phyloP scores from a whole-genome alignment of 441 rosid genomes.

The Populus hybrid region DNA sequence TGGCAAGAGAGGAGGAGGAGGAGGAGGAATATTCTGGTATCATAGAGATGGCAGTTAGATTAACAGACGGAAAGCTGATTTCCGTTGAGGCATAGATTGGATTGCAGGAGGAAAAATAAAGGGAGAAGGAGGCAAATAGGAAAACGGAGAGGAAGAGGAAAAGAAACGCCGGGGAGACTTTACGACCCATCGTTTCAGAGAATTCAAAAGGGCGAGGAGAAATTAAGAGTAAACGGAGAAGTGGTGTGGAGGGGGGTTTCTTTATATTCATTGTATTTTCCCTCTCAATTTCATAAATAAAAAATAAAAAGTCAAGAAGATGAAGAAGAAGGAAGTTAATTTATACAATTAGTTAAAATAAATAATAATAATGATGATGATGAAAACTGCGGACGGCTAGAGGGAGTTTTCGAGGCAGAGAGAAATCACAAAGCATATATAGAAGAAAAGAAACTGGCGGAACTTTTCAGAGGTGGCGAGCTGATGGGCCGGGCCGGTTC shows the following conservation, averaged over 20 bases:
- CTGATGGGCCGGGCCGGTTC: not conserved
- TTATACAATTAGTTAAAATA: too few relatives aligned
- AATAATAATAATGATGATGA: too few relatives aligned
- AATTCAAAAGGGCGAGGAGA: not conserved
- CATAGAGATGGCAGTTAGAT: not conserved
- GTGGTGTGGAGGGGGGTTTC: slow-evolving; percentile 1
- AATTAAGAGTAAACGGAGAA: not conserved
- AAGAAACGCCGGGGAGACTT: slow-evolving; percentile 9
- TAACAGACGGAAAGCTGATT: slow-evolving; percentile 9
- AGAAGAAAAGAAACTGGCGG: not conserved
- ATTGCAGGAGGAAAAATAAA: slow-evolving; percentile 24
- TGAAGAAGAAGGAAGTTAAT: not conserved
- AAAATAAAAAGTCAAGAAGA: not conserved
- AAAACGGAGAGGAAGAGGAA: slow-evolving; percentile 30
- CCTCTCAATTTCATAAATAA: not conserved
- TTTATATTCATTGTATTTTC: not conserved
- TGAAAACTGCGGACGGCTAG: too few relatives aligned
- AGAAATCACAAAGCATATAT: not conserved
- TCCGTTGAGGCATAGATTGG: not conserved
- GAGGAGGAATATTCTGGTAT: not conserved
- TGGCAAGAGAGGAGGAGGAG: slow-evolving; percentile 12
- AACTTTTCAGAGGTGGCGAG: not conserved
- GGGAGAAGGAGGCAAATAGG: slow-evolving; percentile 26
- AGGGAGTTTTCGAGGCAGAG: not conserved
- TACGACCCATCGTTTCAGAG: slow-evolving; percentile 27